phyloP scores from a whole-genome alignment of 2,329 filamentous ascomycete genomes.

The Madurella mycetomatis region DNA sequence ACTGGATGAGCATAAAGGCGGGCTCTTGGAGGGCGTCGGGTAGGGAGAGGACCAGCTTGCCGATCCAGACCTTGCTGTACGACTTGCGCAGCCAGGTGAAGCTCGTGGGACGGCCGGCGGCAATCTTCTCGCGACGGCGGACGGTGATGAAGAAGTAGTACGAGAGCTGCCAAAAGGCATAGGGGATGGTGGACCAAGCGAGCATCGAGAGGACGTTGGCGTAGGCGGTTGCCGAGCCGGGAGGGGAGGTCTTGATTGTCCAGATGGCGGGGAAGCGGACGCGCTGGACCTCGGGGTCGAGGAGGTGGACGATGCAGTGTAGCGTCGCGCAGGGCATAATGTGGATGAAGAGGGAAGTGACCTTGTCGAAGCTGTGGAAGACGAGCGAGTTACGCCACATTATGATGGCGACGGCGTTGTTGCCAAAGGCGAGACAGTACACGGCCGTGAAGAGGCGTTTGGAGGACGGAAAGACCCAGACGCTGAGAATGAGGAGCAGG shows the following conservation, averaged over 20 bases:
- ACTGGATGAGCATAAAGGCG: slow-evolving; percentile 96
- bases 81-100: slow-evolving; percentile 95
- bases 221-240: slow-evolving; percentile 76
- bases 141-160: slow-evolving; percentile 97
- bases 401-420: slow-evolving; percentile 95
- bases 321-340: slow-evolving; percentile 96
- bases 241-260: slow-evolving; percentile 64
- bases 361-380: slow-evolving; percentile 97
- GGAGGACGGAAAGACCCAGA: slow-evolving; percentile 88
- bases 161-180: slow-evolving; percentile 83
- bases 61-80: slow-evolving; percentile 86
- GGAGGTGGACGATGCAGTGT: slow-evolving; percentile 85
- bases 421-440: slow-evolving; percentile 90
- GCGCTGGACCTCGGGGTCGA: slow-evolving; percentile 60
- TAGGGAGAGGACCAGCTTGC: slow-evolving; percentile 74
- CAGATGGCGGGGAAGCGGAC: slow-evolving; percentile 79
- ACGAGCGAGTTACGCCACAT: slow-evolving; percentile 99
- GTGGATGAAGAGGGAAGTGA: slow-evolving; percentile 97
- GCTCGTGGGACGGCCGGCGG: slow-evolving; percentile 88
- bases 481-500: slow-evolving; percentile 69
- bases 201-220: slow-evolving; percentile 77
- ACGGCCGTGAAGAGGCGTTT: slow-evolving; percentile 89
- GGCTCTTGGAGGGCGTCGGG: slow-evolving; percentile 75
- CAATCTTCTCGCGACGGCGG: slow-evolving; percentile 90
- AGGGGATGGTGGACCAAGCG: slow-evolving; percentile 88